Conservation (phyloP, 1,139 yeast species). For the Diutina mesorugosa region DNA sequence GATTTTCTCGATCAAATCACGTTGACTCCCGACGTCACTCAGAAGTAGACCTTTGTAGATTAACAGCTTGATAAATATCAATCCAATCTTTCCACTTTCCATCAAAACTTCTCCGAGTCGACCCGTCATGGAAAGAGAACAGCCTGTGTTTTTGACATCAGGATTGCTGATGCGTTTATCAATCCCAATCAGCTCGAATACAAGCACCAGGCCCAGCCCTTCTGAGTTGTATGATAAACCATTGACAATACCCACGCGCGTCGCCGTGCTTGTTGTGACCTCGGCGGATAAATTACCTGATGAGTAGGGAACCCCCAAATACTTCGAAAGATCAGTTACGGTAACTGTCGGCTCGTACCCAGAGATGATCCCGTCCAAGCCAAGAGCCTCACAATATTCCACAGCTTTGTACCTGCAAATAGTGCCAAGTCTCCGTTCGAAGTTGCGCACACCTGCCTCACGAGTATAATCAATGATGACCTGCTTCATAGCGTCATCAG, state of each 20-base stretch:
- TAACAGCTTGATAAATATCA: conserved; percentile 60
- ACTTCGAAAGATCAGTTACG: conserved; percentile 32
- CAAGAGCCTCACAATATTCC: conserved; percentile 40
- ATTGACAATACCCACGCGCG: conserved; percentile 58
- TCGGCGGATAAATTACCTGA: conserved; percentile 17
- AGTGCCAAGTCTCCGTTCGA: conserved; percentile 62
- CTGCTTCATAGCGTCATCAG: conserved; percentile 41
- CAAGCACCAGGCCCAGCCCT: conserved; percentile 76
- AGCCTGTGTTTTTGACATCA: neutral
- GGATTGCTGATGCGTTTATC: conserved; percentile 4
- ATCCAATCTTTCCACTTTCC: conserved; percentile 74
- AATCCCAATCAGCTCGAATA: conserved; percentile 69
- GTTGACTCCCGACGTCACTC: conserved; percentile 9
- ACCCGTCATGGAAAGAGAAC: conserved; percentile 45
- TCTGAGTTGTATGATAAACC: conserved; percentile 83
- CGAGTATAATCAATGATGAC: conserved; percentile 64
- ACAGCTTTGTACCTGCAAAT: conserved; percentile 77
- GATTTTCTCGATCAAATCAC: conserved; percentile 26
- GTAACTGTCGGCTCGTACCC: conserved; percentile 26
- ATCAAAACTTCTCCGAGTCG: conserved; percentile 71
- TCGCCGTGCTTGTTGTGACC: conserved; percentile 3
- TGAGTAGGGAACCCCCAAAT: conserved; percentile 38
- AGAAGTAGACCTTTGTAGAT: conserved; percentile 22
- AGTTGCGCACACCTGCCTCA: conserved; percentile 78
- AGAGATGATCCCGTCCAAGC: conserved; percentile 6